A percentile compares a stretch with the other conserved stretches of the same genome.
These are phyloP conservation scores for Dissophora globulifera DNA, from an alignment of 192 early-diverging fungal genomes.

Conservation along the genomic window DNA sequence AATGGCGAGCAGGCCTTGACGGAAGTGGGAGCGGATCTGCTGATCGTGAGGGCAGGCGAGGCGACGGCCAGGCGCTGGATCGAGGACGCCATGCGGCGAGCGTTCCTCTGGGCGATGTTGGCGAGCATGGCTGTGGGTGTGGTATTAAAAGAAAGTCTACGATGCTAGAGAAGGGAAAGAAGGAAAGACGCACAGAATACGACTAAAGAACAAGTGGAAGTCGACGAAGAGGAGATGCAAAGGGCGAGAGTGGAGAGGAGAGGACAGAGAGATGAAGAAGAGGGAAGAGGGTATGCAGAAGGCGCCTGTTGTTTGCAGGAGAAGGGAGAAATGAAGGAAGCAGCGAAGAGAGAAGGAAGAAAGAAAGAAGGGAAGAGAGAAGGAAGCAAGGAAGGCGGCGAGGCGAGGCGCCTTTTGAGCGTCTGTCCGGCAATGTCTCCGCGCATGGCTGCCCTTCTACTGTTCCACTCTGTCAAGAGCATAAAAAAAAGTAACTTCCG, in stretches of 20 bases:
- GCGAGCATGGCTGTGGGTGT: slow-evolving; percentile 29
- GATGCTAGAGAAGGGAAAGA: background rate
- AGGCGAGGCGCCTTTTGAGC: background rate
- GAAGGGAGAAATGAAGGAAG: background rate
- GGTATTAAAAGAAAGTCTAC: slow-evolving; percentile 5
- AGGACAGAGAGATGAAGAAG: slow-evolving; percentile 4
- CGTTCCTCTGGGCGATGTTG: slow-evolving; percentile 49
- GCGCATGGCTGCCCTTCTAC: background rate
- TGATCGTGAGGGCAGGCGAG: background rate
- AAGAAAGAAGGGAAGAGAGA: slow-evolving; percentile 7
- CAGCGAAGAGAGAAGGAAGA: background rate
- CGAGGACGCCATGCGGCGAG: slow-evolving; percentile 44
- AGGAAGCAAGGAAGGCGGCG: no score
- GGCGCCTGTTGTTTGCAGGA: no score
- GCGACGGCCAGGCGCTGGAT: slow-evolving; percentile 28
- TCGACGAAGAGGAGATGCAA: slow-evolving; percentile 6
- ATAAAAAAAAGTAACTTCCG: slow-evolving; percentile 17
- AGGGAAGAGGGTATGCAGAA: background rate
- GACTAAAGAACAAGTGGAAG: background rate
- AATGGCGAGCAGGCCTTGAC: slow-evolving; percentile 25
- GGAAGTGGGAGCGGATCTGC: background rate
- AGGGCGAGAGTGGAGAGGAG: background rate
- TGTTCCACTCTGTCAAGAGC: slow-evolving; percentile 20
- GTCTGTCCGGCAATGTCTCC: no score
- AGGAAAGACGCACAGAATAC: background rate